Conservation (phyloP, 2,329 filamentous ascomycete species). For the Plectosphaerella cucumerina region DNA sequence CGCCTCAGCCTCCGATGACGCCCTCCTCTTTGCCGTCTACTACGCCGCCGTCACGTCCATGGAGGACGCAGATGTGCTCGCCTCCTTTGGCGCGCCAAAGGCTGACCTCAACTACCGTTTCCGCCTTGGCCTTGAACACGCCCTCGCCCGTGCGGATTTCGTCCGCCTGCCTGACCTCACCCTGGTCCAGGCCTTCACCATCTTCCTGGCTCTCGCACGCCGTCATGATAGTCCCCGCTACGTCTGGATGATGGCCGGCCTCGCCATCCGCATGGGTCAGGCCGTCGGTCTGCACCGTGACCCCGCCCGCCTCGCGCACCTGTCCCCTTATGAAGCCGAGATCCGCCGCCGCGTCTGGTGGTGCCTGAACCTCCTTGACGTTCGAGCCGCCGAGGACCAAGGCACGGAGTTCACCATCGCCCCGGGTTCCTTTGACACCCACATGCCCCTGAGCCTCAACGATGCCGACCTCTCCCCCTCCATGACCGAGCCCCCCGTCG, state of each 20-base stretch:
- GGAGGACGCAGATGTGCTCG: constrained; percentile 50
- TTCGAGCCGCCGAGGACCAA: constrained; percentile 49
- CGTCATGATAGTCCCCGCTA: constrained; percentile 48
- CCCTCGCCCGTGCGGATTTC: constrained; percentile 58
- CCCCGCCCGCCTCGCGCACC: constrained; percentile 42
- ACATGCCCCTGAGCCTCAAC: constrained; percentile 53
- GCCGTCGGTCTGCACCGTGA: constrained; percentile 56
- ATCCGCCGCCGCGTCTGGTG: constrained; percentile 59
- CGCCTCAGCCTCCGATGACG: constrained; percentile 40
- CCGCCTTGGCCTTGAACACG: constrained; percentile 53
- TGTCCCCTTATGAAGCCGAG: constrained; percentile 57
- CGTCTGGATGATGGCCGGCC: constrained; percentile 60
- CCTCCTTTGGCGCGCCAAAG: constrained; percentile 47
- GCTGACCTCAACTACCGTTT: constrained; percentile 39
- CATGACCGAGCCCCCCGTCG: constrained; percentile 39
- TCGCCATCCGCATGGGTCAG: constrained; percentile 53
- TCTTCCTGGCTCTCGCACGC: constrained; percentile 53
- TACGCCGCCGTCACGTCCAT: constrained; percentile 52
- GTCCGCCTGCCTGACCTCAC: constrained; percentile 55
- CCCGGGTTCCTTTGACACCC: constrained; percentile 45
- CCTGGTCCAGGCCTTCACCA: constrained; percentile 56
- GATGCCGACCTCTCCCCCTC: constrained; percentile 46
- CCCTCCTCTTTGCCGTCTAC: constrained; percentile 53
- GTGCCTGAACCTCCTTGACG: constrained; percentile 56
- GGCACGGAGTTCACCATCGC: constrained; percentile 45